phyloP scores from a whole-genome alignment of 345 rosid species.

The Euphorbia pulcherrima region DNA sequence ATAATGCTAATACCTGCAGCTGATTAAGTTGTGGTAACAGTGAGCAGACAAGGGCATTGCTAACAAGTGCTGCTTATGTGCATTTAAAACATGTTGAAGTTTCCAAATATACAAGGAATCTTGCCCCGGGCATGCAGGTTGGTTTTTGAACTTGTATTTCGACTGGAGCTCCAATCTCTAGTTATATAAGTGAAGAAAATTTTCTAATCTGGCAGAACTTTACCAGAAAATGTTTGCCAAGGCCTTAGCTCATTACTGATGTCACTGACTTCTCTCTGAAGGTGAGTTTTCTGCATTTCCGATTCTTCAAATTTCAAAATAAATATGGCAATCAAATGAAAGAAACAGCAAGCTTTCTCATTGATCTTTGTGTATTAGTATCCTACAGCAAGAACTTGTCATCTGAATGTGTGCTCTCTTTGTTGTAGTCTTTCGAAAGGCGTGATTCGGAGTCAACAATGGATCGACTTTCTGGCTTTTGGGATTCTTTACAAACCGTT shows the following conservation, averaged over 20 bases:
- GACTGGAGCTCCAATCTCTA: not conserved
- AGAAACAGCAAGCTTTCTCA: conserved; percentile 49
- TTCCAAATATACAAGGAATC: conserved; percentile 69
- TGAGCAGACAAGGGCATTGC: conserved; percentile 74
- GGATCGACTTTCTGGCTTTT: conserved; percentile 69
- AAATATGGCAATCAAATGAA: conserved; percentile 63
- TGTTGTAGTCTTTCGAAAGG: conserved; percentile 55
- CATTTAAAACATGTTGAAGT: conserved; percentile 89
- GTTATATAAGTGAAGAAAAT: too few species aligned
- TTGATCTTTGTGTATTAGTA: not conserved
- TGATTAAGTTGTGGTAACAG: conserved; percentile 49
- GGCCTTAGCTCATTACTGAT: conserved; percentile 93
- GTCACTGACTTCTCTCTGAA: conserved; percentile 77
- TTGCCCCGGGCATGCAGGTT: conserved; percentile 94
- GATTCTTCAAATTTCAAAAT: conserved; percentile 35
- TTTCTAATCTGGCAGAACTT: conserved; percentile 49
- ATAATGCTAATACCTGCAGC: too few species aligned
- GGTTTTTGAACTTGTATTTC: not conserved
- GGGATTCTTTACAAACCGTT: conserved; percentile 58
- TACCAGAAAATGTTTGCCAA: conserved; percentile 97
- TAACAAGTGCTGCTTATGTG: conserved; percentile 92
- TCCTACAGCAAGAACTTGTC: not conserved
- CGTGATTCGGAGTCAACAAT: conserved; percentile 76
- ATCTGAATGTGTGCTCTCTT: not conserved
- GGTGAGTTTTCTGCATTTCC: conserved; percentile 34